These are phyloP conservation scores for Ogataea henricii DNA, from an alignment of 805 yeast species.

Conservation along the genomic window DNA sequence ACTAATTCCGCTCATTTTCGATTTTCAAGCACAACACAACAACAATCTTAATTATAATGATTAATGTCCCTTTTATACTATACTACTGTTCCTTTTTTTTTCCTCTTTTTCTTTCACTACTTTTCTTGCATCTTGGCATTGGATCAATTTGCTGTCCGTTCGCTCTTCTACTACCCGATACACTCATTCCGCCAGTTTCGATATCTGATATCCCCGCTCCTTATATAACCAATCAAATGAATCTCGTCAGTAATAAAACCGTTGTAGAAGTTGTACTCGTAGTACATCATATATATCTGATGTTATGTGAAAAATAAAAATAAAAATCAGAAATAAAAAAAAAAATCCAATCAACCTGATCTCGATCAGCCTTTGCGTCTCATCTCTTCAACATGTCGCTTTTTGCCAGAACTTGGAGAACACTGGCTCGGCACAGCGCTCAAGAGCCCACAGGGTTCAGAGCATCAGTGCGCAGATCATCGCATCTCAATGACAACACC, in stretches of 20 bases:
- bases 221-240: not conserved
- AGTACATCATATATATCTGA: not conserved
- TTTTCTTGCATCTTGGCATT: not conserved
- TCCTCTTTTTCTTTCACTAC: not conserved
- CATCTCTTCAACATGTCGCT: not conserved
- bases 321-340: not conserved
- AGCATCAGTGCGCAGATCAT: not conserved
- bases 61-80: too few relatives aligned
- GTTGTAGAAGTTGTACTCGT: not conserved
- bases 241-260: constrained; percentile 1
- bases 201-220: not conserved
- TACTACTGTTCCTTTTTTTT: too few relatives aligned
- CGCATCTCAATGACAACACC: not conserved
- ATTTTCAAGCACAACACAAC: not conserved
- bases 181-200: constrained; percentile 1
- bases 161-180: constrained; percentile 1
- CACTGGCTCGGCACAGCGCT: not conserved
- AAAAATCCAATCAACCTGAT: not conserved
- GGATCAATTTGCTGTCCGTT: constrained; percentile 1
- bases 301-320: not conserved
- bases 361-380: not conserved
- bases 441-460: not conserved
- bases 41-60: constrained; percentile 4
- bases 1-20: constrained; percentile 11
- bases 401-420: not conserved